phyloP scores from a whole-genome alignment of 768 basidiomycete genomes.

The Artomyces pyxidatus region DNA sequence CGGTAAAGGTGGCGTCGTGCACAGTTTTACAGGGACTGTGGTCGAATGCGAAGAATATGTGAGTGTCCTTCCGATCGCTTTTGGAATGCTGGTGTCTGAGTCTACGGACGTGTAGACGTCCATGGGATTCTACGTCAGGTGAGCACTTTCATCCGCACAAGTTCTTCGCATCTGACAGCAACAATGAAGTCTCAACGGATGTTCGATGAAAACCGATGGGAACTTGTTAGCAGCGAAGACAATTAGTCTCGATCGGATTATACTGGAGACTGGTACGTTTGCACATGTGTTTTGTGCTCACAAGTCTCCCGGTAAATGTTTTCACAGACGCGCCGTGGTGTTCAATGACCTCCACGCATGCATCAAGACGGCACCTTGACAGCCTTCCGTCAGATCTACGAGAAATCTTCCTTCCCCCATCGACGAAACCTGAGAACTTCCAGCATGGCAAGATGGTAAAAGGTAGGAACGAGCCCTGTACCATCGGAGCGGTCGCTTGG shows the following conservation, averaged over 20 bases:
- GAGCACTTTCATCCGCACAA: conserved; percentile 5
- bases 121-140: conserved; percentile 69
- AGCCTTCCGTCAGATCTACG: conserved; percentile 39
- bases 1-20: conserved; percentile 68
- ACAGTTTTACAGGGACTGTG: conserved; percentile 67
- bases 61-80: conserved; percentile 17
- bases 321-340: conserved; percentile 64
- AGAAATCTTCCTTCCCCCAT: conserved; percentile 41
- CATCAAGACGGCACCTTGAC: conserved; percentile 43
- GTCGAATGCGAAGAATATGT: conserved; percentile 63
- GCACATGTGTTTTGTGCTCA: background rate
- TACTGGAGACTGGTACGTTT: conserved; percentile 66
- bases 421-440: conserved; percentile 51
- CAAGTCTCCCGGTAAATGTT: background rate
- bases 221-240: conserved; percentile 47
- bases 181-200: conserved; percentile 54
- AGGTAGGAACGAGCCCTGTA: conserved; percentile 67
- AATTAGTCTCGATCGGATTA: conserved; percentile 50
- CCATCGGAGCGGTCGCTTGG: conserved; percentile 67
- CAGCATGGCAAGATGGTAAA: conserved; percentile 55
- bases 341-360: conserved; percentile 58
- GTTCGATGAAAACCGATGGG: conserved; percentile 64
- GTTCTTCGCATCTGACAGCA: too few species aligned
- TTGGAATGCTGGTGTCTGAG: background rate
- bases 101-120: conserved; percentile 36